These are phyloP conservation scores for Podaxis pistillaris DNA, from an alignment of 768 basidiomycete genomes.

Conservation along the genomic window DNA sequence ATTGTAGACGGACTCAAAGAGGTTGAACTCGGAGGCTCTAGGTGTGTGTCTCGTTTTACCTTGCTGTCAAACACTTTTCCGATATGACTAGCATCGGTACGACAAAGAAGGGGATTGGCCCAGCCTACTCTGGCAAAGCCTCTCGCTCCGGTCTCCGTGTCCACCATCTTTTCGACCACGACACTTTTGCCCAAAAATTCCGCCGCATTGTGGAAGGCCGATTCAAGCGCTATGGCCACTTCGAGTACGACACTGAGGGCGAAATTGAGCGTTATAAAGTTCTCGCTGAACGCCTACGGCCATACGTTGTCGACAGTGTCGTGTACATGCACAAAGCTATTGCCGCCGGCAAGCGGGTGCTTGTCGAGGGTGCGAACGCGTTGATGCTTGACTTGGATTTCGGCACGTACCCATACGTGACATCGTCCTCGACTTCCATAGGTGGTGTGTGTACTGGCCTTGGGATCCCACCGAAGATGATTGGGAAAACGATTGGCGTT, in stretches of 20 bases:
- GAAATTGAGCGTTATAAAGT: conserved; percentile 92
- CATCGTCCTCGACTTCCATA: conserved; percentile 88
- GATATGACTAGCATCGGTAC: conserved; percentile 77
- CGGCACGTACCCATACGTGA: conserved; percentile 98
- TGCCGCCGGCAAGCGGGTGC: conserved; percentile 68
- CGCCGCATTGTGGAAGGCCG: conserved; percentile 93
- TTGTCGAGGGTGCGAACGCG: conserved; percentile 98
- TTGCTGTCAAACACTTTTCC: conserved; percentile 4
- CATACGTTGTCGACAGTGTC: conserved; percentile 89
- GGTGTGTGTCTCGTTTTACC: conserved; percentile 34
- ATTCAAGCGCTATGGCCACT: conserved; percentile 96
- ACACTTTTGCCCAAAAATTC: conserved; percentile 87
- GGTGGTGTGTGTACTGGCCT: conserved; percentile 97
- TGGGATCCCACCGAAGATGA: conserved; percentile 88
- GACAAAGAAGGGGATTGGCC: conserved; percentile 97
- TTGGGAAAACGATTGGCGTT: conserved; percentile 89
- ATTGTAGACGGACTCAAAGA: conserved; percentile 99
- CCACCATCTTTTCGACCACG: conserved; percentile 91
- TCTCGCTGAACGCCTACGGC: conserved; percentile 80
- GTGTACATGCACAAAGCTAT: conserved; percentile 83
- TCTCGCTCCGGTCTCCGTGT: conserved; percentile 94
- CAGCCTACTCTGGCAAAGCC: conserved; percentile 97
- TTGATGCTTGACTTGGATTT: conserved; percentile 98
- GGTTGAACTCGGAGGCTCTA: conserved; percentile 90
- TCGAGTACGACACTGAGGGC: conserved; percentile 97